Conservation (phyloP, 202 grass and related monocot species). For the Eragrostis tef region DNA sequence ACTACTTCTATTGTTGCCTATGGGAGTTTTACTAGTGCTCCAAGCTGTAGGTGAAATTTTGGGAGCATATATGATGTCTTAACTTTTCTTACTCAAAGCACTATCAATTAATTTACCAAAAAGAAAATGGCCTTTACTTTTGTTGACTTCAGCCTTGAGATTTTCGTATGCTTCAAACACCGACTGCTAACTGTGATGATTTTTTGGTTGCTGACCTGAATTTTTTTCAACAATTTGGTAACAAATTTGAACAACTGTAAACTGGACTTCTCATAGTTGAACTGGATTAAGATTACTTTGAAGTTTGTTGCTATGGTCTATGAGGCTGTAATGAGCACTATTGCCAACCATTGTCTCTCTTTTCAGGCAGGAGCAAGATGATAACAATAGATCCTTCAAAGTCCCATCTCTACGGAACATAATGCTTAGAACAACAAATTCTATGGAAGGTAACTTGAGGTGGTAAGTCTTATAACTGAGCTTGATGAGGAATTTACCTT, state of each 20-base stretch:
- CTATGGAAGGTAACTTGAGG: slow-evolving; percentile 76
- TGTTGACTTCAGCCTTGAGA: slow-evolving; percentile 31
- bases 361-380: slow-evolving; percentile 87
- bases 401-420: slow-evolving; percentile 70
- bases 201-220: slow-evolving; percentile 17
- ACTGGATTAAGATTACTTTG: slow-evolving; percentile 16
- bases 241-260: slow-evolving; percentile 1
- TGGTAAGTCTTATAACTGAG: slow-evolving; percentile 38
- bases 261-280: not conserved
- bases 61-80: not conserved
- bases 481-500: slow-evolving; percentile 3
- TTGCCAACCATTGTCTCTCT: slow-evolving; percentile 14
- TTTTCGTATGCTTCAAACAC: slow-evolving; percentile 11
- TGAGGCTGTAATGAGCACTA: slow-evolving; percentile 17
- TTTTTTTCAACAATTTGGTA: slow-evolving; percentile 22
- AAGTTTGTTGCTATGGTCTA: slow-evolving; percentile 9
- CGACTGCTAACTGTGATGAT: not conserved
- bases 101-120: not conserved
- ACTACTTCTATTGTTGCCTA: not conserved
- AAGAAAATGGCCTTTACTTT: not conserved
- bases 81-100: slow-evolving; percentile 17
- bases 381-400: slow-evolving; percentile 63
- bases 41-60: not conserved
- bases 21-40: not conserved
- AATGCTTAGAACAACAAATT: slow-evolving; percentile 72